A percentile compares a stretch with the other conserved stretches of the same genome.
Conservation (phyloP, 2,329 filamentous ascomycete genomes). For the Conoideocrella luteorostrata region DNA sequence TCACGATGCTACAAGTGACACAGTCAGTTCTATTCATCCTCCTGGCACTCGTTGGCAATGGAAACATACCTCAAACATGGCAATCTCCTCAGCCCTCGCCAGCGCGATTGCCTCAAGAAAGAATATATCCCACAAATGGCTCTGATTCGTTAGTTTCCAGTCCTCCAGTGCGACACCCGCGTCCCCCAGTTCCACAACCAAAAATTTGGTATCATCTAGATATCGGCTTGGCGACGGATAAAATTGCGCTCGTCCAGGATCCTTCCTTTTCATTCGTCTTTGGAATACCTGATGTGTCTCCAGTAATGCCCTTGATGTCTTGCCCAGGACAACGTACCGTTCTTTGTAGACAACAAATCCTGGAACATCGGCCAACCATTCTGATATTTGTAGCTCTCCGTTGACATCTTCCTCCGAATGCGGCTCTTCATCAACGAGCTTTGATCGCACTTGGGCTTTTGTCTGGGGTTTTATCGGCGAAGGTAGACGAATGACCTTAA, state of each 20-base stretch:
- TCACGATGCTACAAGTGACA: constrained; percentile 49
- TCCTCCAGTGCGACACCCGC: constrained; percentile 56
- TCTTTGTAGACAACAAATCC: constrained; percentile 63
- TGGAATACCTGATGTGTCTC: constrained; percentile 56
- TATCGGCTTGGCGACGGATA: constrained; percentile 58
- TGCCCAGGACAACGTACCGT: constrained; percentile 52
- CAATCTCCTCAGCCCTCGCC: constrained; percentile 50
- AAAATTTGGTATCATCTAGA: constrained; percentile 49
- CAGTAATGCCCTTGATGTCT: constrained; percentile 44
- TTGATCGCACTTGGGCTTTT: constrained; percentile 46
- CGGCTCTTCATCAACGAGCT: constrained; percentile 53
- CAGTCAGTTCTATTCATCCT: constrained; percentile 4
- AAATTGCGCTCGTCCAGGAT: constrained; percentile 51
- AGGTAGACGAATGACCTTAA: constrained; percentile 56
- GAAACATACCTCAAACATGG: constrained; percentile 51
- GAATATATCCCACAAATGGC: constrained; percentile 58
- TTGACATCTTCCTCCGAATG: constrained; percentile 48
- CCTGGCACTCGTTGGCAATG: neutral
- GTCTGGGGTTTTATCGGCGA: constrained; percentile 54
- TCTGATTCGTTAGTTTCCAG: constrained; percentile 39
- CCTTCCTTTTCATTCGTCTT: constrained; percentile 45
- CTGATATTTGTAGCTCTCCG: constrained; percentile 57
- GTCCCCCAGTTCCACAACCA: constrained; percentile 58
- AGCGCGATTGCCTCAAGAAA: constrained; percentile 54
- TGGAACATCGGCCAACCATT: constrained; percentile 56